Base-by-base conservation (phyloP, 2,329 filamentous ascomycete genomes). In the Sporothrix luriei region DNA sequence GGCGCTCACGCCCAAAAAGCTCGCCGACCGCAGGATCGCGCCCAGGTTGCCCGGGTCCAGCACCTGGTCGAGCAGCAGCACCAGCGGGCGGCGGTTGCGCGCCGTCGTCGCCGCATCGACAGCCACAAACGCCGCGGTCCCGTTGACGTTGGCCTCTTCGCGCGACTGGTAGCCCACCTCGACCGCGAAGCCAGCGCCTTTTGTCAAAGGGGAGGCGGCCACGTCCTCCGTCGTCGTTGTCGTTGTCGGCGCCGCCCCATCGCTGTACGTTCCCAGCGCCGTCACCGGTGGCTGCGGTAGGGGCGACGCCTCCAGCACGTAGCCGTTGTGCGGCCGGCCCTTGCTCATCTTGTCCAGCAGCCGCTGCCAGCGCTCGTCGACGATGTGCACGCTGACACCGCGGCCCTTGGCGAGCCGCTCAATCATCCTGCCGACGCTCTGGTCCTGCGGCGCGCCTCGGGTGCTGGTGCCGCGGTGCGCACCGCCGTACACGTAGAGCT, bases 41-140 rank as follows among this genome's bases (percentile, higher is more conserved):
- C 95, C 95, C 0, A 98, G 82, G 76, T 99, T 99, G 33, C 92
- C 93, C 0, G 93, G 91, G 76, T 99, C 94, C 11, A 93, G 81
- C 49, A 96, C 89, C 68, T 90, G 87, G 74, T 95, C 90, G 1
- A 95, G 82, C 43, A 94, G 80, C 1, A 96, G 81, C 10, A 96
- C 83, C 40, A 96, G 83, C 0, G 92, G 92, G 66, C 89, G 86
- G 68, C 87, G 82, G 74, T 76, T 38, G n/a, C 13, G 13, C 3
- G 11, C 21, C 11, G 24, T 19, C 11, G 24, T 19, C 3, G 19
- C 40, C 13, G 62, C n/a, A 6, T 43, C 33, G 9, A 66, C 33
- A 0, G 64, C 14, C 49, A 66, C 64, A 52, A 51, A 65, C n/a
- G 33, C 16, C 33, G 33, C 4, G 3, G 46, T 26, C 11, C 93